Conservation (phyloP, 495 filamentous ascomycete species). For the Tuber indicum region DNA sequence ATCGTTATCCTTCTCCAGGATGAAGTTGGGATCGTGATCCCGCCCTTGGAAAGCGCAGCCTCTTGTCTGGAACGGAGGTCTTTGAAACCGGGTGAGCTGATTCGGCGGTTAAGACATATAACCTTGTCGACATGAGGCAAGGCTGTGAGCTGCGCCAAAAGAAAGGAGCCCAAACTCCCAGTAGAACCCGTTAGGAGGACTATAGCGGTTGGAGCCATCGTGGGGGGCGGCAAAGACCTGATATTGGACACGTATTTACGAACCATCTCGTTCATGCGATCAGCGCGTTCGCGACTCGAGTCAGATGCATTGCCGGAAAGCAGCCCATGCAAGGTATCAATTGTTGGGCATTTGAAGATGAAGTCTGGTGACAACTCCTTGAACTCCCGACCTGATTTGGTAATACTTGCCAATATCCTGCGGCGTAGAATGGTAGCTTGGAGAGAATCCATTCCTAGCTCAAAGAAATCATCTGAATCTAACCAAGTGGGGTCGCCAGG, state of each 20-base stretch:
- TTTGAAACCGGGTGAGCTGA: conserved; percentile 11
- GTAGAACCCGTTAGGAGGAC: conserved; percentile 56
- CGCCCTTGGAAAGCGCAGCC: conserved; percentile 22
- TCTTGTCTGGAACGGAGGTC: conserved; percentile 26
- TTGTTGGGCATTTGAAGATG: conserved; percentile 24
- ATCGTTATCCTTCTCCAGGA: conserved; percentile 47
- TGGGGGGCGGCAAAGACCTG: conserved; percentile 6
- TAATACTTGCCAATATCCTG: conserved; percentile 42
- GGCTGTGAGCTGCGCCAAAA: conserved; percentile 49
- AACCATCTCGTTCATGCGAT: conserved; percentile 30
- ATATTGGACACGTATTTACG: conserved; percentile 28
- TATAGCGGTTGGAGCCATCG: conserved; percentile 2
- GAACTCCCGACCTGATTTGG: conserved; percentile 24
- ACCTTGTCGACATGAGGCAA: conserved; percentile 47
- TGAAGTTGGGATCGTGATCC: conserved; percentile 36
- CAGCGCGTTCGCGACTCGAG: conserved; percentile 14
- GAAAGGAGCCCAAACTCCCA: conserved; percentile 54
- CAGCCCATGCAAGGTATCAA: conserved; percentile 17
- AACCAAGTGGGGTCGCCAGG: conserved; percentile 12
- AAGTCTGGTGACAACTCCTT: conserved; percentile 20
- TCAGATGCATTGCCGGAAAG: conserved; percentile 8
- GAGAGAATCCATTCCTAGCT: conserved; percentile 54
- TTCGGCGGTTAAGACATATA: conserved; percentile 52
- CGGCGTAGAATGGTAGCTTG: conserved; percentile 55
- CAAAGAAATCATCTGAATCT: conserved; percentile 49